Conservation (phyloP, 106 monocot species). For the Alisma plantagoaquatica region DNA sequence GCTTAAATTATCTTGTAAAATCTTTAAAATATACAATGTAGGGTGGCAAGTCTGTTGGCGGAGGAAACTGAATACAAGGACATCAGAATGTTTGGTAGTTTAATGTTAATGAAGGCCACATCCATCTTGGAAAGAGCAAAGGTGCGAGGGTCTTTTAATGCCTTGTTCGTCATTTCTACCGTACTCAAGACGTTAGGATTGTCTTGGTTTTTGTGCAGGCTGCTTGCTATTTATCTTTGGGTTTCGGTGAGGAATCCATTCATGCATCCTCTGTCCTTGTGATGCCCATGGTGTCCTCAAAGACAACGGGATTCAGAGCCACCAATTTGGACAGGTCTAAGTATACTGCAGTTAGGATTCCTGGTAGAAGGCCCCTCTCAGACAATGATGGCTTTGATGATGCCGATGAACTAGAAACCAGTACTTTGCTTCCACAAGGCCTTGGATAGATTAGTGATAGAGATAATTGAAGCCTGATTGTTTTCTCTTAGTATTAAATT, state of each 20-base stretch:
- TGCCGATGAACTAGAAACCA: constrained; percentile 28
- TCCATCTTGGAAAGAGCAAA: not conserved
- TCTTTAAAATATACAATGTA: constrained; percentile 11
- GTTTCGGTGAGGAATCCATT: constrained; percentile 64
- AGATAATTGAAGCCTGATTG: too few relatives aligned
- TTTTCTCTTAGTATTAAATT: too few relatives aligned
- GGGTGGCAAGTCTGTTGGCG: constrained; percentile 24
- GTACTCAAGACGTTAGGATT: not conserved
- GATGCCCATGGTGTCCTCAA: constrained; percentile 96
- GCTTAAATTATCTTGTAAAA: too few relatives aligned
- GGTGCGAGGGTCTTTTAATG: not conserved
- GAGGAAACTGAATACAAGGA: constrained; percentile 42
- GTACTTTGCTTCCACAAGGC: constrained; percentile 35
- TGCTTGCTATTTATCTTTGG: constrained; percentile 63
- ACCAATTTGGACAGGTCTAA: constrained; percentile 39
- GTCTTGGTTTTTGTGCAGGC: constrained; percentile 36
- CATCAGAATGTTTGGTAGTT: constrained; percentile 15
- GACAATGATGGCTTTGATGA: constrained; percentile 18
- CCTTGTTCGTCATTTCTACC: not conserved
- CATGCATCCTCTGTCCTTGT: constrained; percentile 77
- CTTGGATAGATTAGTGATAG: constrained; percentile 8
- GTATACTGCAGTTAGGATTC: constrained; percentile 24
- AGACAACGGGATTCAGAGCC: constrained; percentile 70
- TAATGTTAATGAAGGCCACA: not conserved
- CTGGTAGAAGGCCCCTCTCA: constrained; percentile 23